phyloP scores from a whole-genome alignment of 1,284 basidiomycete species.

The Ustilago hordei region DNA sequence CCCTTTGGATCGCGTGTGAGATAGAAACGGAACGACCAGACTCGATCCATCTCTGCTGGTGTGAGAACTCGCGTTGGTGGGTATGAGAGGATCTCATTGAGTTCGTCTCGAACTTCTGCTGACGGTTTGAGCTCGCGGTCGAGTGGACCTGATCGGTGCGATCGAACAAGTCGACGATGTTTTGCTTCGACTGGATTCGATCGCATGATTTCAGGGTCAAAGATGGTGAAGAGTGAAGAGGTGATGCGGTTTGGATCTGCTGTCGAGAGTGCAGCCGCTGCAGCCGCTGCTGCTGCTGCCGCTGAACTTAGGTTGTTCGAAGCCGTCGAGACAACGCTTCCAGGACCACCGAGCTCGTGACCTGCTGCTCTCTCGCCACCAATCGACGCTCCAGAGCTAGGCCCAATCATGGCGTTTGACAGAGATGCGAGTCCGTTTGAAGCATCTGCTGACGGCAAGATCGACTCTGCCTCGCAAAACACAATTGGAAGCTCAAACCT shows the following conservation, averaged over 20 bases:
- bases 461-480: conserved; percentile 76
- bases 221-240: conserved; percentile 81
- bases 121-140: conserved; percentile 97
- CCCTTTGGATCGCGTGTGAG: conserved; percentile 86
- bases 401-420: conserved; percentile 12
- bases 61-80: conserved; percentile 88
- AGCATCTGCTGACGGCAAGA: conserved; percentile 20
- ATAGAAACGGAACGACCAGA: conserved; percentile 99
- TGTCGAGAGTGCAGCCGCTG: conserved; percentile 68
- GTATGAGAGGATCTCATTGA: conserved; percentile 89
- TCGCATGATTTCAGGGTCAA: conserved; percentile 87
- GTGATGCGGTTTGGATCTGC: conserved; percentile 69
- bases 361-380: background rate
- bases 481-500: conserved; percentile 99
- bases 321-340: conserved; percentile 5
- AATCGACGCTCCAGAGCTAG: conserved; percentile 9
- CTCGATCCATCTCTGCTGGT: conserved; percentile 91
- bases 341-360: conserved; percentile 3
- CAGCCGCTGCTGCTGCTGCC: conserved; percentile 39
- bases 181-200: conserved; percentile 99
- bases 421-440: conserved; percentile 31
- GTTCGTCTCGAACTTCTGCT: conserved; percentile 88
- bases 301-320: conserved; percentile 30
- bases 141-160: conserved; percentile 91
- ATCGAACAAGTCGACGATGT: conserved; percentile 90